Percentiles rank a stretch among this genome's conserved stretches.
Conservation (phyloP, 306 rosid genomes). For the Ochetophila trinervis region DNA sequence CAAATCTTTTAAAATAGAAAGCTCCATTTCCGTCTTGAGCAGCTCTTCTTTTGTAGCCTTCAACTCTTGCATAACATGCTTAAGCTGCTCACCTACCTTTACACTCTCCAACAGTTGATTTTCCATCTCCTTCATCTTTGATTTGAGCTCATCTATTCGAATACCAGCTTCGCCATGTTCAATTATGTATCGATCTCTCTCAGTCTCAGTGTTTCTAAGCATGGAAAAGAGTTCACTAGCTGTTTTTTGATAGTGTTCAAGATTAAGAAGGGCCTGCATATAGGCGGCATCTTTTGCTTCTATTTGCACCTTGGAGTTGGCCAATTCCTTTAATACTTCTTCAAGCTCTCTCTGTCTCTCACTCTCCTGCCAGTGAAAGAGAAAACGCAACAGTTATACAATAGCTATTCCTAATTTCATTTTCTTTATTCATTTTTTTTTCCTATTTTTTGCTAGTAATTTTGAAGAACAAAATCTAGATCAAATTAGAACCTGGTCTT, state of each 20-base stretch:
- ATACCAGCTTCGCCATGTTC: conserved; percentile 35
- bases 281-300: conserved; percentile 71
- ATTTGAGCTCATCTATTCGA: conserved; percentile 38
- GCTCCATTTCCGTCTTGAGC: conserved; percentile 51
- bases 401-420: too few relatives aligned
- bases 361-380: conserved; percentile 28
- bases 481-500: too few relatives aligned
- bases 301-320: conserved; percentile 61
- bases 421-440: too few relatives aligned
- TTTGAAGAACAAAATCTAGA: too few relatives aligned
- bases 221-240: conserved; percentile 47
- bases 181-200: conserved; percentile 43
- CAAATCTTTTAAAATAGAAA: conserved; percentile 45
- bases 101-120: conserved; percentile 34
- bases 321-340: conserved; percentile 53
- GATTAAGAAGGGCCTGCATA: conserved; percentile 58
- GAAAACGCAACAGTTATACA: not conserved
- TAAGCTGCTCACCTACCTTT: conserved; percentile 41
- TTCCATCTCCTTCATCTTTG: conserved; percentile 42
- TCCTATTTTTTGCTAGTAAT: not conserved
- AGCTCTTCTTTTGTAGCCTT: conserved; percentile 49
- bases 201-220: conserved; percentile 47
- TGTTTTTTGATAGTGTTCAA: conserved; percentile 51
- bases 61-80: conserved; percentile 40
- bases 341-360: conserved; percentile 52